Conservation (phyloP, 345 rosid genomes). For the Adansonia digitata region DNA sequence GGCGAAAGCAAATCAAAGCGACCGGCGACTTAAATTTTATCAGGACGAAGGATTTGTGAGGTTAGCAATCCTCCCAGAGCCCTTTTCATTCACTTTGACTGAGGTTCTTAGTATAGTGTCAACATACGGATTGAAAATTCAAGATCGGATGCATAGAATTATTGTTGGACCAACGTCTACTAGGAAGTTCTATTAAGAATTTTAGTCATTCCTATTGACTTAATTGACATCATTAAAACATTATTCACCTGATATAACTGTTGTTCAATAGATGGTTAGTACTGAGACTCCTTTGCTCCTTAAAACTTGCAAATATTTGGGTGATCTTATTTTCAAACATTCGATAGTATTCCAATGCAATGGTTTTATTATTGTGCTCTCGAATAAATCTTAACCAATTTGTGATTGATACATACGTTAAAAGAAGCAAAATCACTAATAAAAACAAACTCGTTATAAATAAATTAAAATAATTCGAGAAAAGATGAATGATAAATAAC, state of each 20-base stretch:
- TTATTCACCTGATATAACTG: neutral
- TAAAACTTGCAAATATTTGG: neutral
- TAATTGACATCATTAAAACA: slow-evolving; percentile 1
- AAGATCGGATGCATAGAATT: too few species aligned
- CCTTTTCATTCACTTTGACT: neutral
- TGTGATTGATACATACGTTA: too few species aligned
- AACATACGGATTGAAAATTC: neutral
- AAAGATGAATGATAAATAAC: too few species aligned
- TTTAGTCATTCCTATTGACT: neutral
- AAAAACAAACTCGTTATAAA: too few species aligned
- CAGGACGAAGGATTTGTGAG: neutral
- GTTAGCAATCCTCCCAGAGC: neutral
- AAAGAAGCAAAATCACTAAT: too few species aligned
- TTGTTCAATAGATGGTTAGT: neutral
- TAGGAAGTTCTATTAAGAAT: neutral
- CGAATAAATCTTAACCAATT: too few species aligned
- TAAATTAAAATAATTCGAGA: too few species aligned
- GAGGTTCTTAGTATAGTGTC: neutral
- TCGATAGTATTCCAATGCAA: too few species aligned
- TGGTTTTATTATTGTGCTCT: neutral
- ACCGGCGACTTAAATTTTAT: neutral
- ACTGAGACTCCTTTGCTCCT: neutral
- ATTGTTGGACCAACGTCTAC: neutral
- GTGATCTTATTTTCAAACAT: too few species aligned
- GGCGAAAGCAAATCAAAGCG: neutral